Base-by-base conservation (phyloP, 1,284 basidiomycete species). In the Volvariella volvacea region DNA sequence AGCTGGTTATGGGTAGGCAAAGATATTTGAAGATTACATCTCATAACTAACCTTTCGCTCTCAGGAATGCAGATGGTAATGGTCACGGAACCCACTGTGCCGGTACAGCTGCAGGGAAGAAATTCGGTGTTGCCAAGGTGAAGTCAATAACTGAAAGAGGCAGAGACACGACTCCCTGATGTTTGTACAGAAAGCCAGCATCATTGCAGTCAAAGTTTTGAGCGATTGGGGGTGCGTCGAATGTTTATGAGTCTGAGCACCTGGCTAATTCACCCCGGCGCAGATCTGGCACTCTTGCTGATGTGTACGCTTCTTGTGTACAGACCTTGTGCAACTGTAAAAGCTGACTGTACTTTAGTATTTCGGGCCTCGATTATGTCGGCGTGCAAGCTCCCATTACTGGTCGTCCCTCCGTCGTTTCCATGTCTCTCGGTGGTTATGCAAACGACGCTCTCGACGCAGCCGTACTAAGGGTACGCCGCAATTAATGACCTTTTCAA, bases 61-160 rank as follows among this genome's bases (percentile, higher is more conserved):
- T n/a, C n/a, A 40, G 39, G 14, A 20, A 40, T n/a, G 4, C 9
- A 14, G 39, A 40, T 40, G 19, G 19, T 21, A 17, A 40, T 40
- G 39, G 39, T 25, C 39, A 40, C 20, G 19, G 39, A 40, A 40
- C 39, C 20, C 39, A 40, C 39, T 40, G 39, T 17, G 15, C 39
- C n/a, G n/a, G n/a, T n/a, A n/a, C n/a, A n/a, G n/a, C n/a, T n/a
- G n/a, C n/a, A n/a, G 15, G 39, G 6, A 21, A 4, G n/a, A n/a
- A n/a, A n/a, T n/a, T n/a, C n/a, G 39, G 39, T 40, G 21, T 40
- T 20, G 15, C 39, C 31, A 28, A 55, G 39, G 48, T 43, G 28
- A n/a, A 32, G n/a, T n/a, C n/a, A n/a, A n/a, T n/a, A n/a, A n/a
- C n/a, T n/a, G n/a, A n/a, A n/a, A n/a, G n/a, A n/a, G n/a, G n/a